Conservation (phyloP, 1,284 basidiomycete species). For the Coniophora puteana region DNA sequence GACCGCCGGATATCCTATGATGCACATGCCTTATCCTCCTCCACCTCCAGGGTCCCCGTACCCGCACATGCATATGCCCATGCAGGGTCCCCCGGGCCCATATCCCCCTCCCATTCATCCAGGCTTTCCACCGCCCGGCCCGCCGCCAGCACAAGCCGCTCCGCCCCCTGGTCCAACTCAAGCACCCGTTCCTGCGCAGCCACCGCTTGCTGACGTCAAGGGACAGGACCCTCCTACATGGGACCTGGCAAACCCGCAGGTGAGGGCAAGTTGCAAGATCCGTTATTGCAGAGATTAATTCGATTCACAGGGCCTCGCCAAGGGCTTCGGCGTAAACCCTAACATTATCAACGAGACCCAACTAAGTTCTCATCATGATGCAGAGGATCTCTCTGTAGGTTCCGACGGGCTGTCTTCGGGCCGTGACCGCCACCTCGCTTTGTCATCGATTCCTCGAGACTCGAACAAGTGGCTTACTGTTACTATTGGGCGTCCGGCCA, state of each 20-base stretch:
- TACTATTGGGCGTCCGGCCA: slow-evolving; percentile 43
- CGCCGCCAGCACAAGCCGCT: slow-evolving; percentile 30
- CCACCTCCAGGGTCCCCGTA: slow-evolving; percentile 43
- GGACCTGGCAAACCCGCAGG: slow-evolving; percentile 69
- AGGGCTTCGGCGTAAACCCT: slow-evolving; percentile 72
- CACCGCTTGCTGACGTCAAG: slow-evolving; percentile 44
- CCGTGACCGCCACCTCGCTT: slow-evolving; percentile 56
- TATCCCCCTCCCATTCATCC: slow-evolving; percentile 53
- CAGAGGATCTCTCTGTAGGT: slow-evolving; percentile 72
- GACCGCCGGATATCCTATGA: too few relatives aligned
- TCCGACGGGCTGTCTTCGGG: slow-evolving; percentile 64
- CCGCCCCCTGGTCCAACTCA: slow-evolving; percentile 31
- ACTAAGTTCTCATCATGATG: slow-evolving; percentile 45
- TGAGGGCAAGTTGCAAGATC: slow-evolving; percentile 22
- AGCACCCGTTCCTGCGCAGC: slow-evolving; percentile 27
- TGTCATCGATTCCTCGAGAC: slow-evolving; percentile 58
- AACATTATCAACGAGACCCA: slow-evolving; percentile 64
- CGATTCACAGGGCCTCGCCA: slow-evolving; percentile 54
- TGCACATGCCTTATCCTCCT: slow-evolving; percentile 36
- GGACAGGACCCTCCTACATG: slow-evolving; percentile 73
- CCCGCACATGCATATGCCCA: slow-evolving; percentile 36
- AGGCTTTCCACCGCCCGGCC: slow-evolving; percentile 49
- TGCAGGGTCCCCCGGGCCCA: slow-evolving; percentile 44
- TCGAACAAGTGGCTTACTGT: slow-evolving; percentile 55
- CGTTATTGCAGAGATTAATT: slow-evolving; percentile 5